Base-by-base conservation (phyloP, 1,284 basidiomycete genomes). In the Tilletia setariae region DNA sequence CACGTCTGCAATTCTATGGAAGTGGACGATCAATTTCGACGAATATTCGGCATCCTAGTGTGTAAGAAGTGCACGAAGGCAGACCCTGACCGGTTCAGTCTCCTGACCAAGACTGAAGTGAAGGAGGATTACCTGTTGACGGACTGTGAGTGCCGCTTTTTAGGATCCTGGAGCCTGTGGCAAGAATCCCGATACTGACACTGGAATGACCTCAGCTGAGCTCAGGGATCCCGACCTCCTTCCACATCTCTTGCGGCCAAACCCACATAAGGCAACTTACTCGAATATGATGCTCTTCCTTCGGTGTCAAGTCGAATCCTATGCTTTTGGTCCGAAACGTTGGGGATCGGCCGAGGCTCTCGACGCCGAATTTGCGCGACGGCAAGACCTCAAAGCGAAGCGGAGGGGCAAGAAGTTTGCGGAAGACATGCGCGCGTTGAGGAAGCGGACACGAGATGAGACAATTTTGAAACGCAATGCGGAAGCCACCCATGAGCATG, bases 281-380 rank as follows among this genome's bases (percentile, higher is more conserved):
- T 91, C 91, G 63, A 98, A 98, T 85, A 98, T 98, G 96, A 98
- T 98, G 96, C 87, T 99, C 28, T 99, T 93, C 84, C 86, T 98
- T 7, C 89, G 96, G 28, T 90, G 86, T 76, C 94, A 97, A 84
- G 94, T 98, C 2, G 96, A 98, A 83, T 90, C 90, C 30, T 98
- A 95, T 82, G 95, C 96, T 1, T 98, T 92, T 89, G 81, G 80
- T 11, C 74, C 75, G 11, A 90, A 91, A 76, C 98, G 98, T 84
- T 99, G 96, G 96, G 94, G 93, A 0, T 93, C 93, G 0, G 87
- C 92, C 11, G 92, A 95, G 79, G 93, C 89, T 1, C 84, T 99
- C 47, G 96, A 98, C 77, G 87, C 86, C 16, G 96, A 98, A 81
- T 98, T 90, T 83, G 89, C 91, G 75, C 85, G 88, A 44, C 87